Percentiles rank a stretch among this genome's conserved stretches.
Evolutionary conservation across 768 basidiomycete genomes (phyloP).

Genomic region (Serpula lacrymans): DNA sequence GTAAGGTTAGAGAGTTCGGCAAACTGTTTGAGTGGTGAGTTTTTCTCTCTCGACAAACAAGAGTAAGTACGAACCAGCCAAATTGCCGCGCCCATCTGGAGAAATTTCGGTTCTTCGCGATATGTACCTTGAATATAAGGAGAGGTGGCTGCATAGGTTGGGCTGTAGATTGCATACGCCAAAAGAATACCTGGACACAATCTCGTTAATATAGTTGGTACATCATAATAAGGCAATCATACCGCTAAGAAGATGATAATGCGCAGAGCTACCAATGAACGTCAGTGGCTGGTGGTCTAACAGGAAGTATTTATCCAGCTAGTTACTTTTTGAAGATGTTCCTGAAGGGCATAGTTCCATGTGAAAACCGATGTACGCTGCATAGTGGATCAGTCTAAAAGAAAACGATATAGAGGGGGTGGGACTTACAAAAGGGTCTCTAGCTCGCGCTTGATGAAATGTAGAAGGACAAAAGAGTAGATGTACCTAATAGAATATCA

Average conservation of each 20-base stretch:
- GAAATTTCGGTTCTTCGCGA: slow-evolving; percentile 62
- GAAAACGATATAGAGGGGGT: no score
- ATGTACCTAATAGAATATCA: slow-evolving; percentile 46
- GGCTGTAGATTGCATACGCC: slow-evolving; percentile 78
- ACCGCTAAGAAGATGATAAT: slow-evolving; percentile 85
- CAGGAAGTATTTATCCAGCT: background rate
- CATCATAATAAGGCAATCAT: slow-evolving; percentile 4
- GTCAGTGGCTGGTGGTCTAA: no score
- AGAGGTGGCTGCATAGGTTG: slow-evolving; percentile 66
- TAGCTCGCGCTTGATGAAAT: slow-evolving; percentile 89
- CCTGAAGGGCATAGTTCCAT: slow-evolving; percentile 85
- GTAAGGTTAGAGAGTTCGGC: slow-evolving; percentile 81
- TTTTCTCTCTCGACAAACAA: no score
- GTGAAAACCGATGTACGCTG: slow-evolving; percentile 92
- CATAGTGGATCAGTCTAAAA: background rate
- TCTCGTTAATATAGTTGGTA: background rate
- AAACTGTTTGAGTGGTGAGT: slow-evolving; percentile 60
- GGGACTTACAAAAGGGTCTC: slow-evolving; percentile 89
- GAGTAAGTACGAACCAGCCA: slow-evolving; percentile 63
- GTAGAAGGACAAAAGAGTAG: slow-evolving; percentile 73
- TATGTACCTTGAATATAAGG: slow-evolving; percentile 60
- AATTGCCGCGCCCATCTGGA: slow-evolving; percentile 60
- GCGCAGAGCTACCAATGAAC: slow-evolving; percentile 58
- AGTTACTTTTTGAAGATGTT: slow-evolving; percentile 90
- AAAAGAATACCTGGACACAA: slow-evolving; percentile 58